Evolutionary conservation across 768 basidiomycete species (phyloP), one percentile per base, ranked within the genome.

Genomic region (Russula brevipes): DNA sequence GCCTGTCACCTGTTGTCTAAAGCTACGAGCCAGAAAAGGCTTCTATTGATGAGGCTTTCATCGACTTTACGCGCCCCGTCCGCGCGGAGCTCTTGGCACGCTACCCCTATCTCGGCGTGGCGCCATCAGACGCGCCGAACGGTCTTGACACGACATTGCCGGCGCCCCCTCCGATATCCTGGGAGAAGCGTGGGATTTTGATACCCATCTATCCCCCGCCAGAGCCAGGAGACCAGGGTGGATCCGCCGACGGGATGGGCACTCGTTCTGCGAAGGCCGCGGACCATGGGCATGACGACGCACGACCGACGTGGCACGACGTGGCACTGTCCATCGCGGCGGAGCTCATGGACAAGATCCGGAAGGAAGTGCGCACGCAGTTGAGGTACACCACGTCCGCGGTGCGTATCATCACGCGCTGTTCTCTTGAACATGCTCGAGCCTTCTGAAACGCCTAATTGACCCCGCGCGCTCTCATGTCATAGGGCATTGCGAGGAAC

Each of bases 31-130:
- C 72, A 94, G 96, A 99, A 75, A 97, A 95, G 72, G 97, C 97
- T 30, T 96, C 93, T 0, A 97, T 98, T 41, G 97, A 98, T 70
- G 97, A 99, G 71, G 94, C 92, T 0, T 99, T 95, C 73, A 85
- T 98, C 60, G 96, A 98, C 73, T 82, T 98, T 60, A 91, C 94
- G 3, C 80, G 80, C 9, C 87, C 88, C 39, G 85, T 93, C n/a
- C 85, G 91, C 42, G 83, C 87, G 60, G 76, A 82, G 50, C 74
- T 99, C 2, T 76, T 98, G 3, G 79, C 83, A 54, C 78, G 85
- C 46, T 92, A 88, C 70, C 91, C 95, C 0, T 79, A 91, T 71
- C 83, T 99, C 31, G 80, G 84, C 0, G 72, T 82, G 19, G 81
- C 88, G 2, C 94, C 94, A 2, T 71, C 79, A 0, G 82, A 87